Evolutionary conservation across 2,329 filamentous ascomycete species (phyloP), one percentile per base, ranked within the genome.

Genomic region (Phaeosphaeriaceae sp.): DNA sequence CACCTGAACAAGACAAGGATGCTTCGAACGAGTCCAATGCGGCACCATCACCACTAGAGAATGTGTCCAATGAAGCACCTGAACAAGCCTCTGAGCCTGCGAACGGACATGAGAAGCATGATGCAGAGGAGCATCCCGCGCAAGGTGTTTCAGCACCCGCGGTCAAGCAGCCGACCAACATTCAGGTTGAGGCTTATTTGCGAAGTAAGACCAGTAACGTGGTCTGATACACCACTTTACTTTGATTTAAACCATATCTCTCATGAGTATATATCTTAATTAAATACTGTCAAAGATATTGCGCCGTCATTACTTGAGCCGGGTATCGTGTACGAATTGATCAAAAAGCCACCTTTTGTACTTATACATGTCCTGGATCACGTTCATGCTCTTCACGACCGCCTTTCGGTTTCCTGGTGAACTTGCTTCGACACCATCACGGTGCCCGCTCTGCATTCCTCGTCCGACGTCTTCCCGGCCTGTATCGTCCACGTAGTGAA

Each of bases 401-500:
- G 51, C 23, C 52, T 52, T 43, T 71, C 68, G 2, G 66, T 64
- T 28, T 66, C 61, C 49, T 69, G 58, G 42, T 65, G 60, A 1
- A 75, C 58, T 47, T 73, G 61, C n/a, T 58, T 73, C 40, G 75
- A 63, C 65, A 66, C 60, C 0, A 66, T 73, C 35, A 76, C 74
- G 3, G 67, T 66, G 7, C 67, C 69, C 10, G 56, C 30, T 24
- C 32, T 58, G 46, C 21, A 53, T 21, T 70, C 63, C 44, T 77
- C 73, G 13, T 75, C 68, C 21, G 69, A 73, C n/a, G 61, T 58
- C 53, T 63, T 65, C 6, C 74, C 66, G 7, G 64, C 65, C 8
- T 74, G 70, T 11, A 77, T 70, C 26, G 58, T 64, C 74, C 74
- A 77, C 2, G 64, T 63, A 11, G 49, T 68, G 55, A 72, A 76